These are phyloP conservation scores for Pseudogymnoascus sp. DNA, from an alignment of 2,329 filamentous ascomycete species.

Conservation along the genomic window DNA sequence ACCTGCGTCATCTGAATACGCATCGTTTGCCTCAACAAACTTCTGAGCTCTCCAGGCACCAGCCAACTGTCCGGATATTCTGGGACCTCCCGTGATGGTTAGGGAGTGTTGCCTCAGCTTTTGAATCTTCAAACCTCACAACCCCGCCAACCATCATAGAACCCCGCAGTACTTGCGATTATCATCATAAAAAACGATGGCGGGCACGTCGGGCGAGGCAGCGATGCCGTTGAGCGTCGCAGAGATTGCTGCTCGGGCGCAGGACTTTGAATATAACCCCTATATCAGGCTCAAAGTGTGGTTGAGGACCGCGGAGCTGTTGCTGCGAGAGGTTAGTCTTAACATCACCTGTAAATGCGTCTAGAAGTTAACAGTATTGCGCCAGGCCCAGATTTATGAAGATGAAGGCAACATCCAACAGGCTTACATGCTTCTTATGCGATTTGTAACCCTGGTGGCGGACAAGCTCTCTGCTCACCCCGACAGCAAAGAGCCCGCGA, in stretches of 20 bases:
- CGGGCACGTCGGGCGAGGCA: constrained; percentile 20
- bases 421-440: constrained; percentile 84
- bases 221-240: constrained; percentile 59
- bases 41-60: constrained; percentile 1
- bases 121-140: not conserved
- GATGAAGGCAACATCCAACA: constrained; percentile 78
- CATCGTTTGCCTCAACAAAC: not conserved
- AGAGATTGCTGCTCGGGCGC: constrained; percentile 68
- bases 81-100: constrained; percentile 5
- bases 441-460: constrained; percentile 78
- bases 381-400: constrained; percentile 74
- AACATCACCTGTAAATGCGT: not conserved
- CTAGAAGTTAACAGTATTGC: constrained; percentile 17
- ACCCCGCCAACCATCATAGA: not conserved
- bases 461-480: constrained; percentile 69
- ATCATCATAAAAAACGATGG: constrained; percentile 20
- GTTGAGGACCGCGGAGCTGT: constrained; percentile 69
- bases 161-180: not conserved
- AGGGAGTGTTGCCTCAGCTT: not conserved
- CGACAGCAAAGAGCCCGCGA: constrained; percentile 57
- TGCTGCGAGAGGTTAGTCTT: constrained; percentile 57
- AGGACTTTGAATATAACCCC: constrained; percentile 73
- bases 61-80: not conserved
- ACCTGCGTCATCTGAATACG: constrained; percentile 5
- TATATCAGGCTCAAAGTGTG: constrained; percentile 71